Base-by-base conservation (phyloP, 345 rosid species). In the Arabis alpina region DNA sequence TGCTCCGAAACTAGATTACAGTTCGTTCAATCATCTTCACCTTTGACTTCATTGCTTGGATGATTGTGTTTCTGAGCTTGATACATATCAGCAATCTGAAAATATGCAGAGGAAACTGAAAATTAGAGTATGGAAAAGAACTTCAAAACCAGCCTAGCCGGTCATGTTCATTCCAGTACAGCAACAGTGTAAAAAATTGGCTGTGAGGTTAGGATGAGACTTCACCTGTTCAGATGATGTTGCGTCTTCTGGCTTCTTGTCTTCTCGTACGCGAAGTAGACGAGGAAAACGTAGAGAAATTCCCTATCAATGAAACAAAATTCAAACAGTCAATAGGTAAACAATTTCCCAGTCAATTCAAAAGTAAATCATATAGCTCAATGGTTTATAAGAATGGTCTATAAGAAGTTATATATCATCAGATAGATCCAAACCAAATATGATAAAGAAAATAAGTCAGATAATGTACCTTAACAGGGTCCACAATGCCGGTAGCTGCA, bases 261-360 rank as follows among this genome's bases (percentile, higher is more conserved):
- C 99, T 74, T 83, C 89, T 27, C 96, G 79, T 75, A 91, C 92
- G 55, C 88, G 91, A 32, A 94, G 50, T 32, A 94, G 77, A 13
- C 96, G 93, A 27, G 99, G 96, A 82, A 91, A 94, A 19, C 95
- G 90, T 7, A 91, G 90, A 62, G 96, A 89, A 49, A 91, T 84
- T 7, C 99, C 96, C 96, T 91, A 65, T 66, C 2, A 15, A 51
- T 2, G 2, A 57, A 42, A 61, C 49, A 54, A 24, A 58, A 57
- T 16, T 40, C 6, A 64, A 55, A 40, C 27, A 56, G 28, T 47
- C 64, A 55, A 25, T 10, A 23, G 10, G 37, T 34, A 54, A 54
- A 55, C 49, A 25, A 5, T 28, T 32, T 27, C 1, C 23, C n/a
- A 10, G 10, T 23, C 62, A 19, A 13, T 44, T 8, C 60, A 28